phyloP scores from a whole-genome alignment of 2,329 filamentous ascomycete genomes.

The Alternaria ethzedia region DNA sequence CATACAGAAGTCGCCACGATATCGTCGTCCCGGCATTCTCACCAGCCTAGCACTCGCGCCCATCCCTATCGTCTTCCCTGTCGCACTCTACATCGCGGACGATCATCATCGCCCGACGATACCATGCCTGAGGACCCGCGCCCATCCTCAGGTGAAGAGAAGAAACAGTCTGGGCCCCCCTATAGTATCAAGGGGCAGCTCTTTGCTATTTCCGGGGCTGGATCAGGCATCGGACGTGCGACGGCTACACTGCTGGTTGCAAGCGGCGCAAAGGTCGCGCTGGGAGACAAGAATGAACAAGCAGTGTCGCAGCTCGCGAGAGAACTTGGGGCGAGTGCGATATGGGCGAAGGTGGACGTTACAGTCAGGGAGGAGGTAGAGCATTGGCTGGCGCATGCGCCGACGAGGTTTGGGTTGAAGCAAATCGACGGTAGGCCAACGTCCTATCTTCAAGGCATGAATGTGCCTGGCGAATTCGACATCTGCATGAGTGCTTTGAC shows the following conservation, averaged over 20 bases:
- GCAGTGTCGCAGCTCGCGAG: constrained; percentile 20
- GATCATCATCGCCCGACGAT: background rate
- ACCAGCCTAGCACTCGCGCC: background rate
- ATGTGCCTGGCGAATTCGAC: background rate
- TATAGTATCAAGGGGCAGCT: constrained; percentile 3
- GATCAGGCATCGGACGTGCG: constrained; percentile 18
- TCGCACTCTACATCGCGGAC: background rate
- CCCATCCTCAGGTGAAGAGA: background rate
- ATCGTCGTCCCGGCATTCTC: background rate
- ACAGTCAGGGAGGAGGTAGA: constrained; percentile 39
- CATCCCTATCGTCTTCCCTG: background rate
- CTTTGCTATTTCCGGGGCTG: constrained; percentile 19
- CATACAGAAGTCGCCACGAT: background rate
- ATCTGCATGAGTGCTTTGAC: constrained; percentile 10
- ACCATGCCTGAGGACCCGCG: background rate
- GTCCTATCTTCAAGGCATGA: background rate
- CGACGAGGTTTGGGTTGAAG: constrained; percentile 28
- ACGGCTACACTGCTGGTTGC: constrained; percentile 8
- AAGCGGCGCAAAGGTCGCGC: constrained; percentile 6
- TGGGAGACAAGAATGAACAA: constrained; percentile 11
- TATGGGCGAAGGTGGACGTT: constrained; percentile 40
- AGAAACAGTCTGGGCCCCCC: background rate
- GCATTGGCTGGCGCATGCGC: background rate
- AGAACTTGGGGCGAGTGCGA: constrained; percentile 10
- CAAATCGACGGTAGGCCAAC: constrained; percentile 1